phyloP scores from a whole-genome alignment of 2,329 filamentous ascomycete species.

The Penicillium capsulatum region DNA sequence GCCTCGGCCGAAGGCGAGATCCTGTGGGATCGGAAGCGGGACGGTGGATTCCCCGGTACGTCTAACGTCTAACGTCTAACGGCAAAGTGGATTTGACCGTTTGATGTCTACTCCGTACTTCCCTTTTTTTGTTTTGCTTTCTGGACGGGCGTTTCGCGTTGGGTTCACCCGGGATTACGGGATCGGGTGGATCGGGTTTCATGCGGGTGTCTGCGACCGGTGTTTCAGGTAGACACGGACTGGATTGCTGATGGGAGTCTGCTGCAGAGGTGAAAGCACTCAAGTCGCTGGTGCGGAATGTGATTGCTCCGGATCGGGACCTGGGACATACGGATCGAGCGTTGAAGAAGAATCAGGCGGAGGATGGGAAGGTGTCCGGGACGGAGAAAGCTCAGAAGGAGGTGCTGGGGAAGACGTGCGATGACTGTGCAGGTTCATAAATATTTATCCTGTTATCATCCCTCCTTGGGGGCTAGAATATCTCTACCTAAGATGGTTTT shows the following conservation, averaged over 20 bases:
- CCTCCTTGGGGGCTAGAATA: too few species aligned
- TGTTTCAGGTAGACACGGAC: too few species aligned
- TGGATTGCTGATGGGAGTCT: not conserved
- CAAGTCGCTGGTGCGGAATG: slow-evolving; percentile 76
- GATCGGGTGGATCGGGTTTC: too few species aligned
- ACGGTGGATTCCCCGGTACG: slow-evolving; percentile 79
- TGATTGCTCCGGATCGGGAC: slow-evolving; percentile 71
- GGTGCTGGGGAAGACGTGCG: slow-evolving; percentile 10
- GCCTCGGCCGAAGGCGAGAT: slow-evolving; percentile 47
- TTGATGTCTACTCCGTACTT: not conserved
- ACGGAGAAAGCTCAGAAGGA: not conserved
- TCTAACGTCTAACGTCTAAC: too few species aligned
- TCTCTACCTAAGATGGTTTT: too few species aligned
- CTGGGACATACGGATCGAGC: slow-evolving; percentile 74
- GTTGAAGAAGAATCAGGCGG: slow-evolving; percentile 40
- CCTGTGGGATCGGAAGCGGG: slow-evolving; percentile 81
- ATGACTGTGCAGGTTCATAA: slow-evolving; percentile 15
- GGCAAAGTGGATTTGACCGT: not conserved
- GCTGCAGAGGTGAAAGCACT: slow-evolving; percentile 76
- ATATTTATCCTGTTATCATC: not conserved
- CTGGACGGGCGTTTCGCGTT: too few species aligned
- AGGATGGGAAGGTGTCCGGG: slow-evolving; percentile 18
- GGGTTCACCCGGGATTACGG: too few species aligned
- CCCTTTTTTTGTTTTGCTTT: slow-evolving; percentile 5
- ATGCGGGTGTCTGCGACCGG: too few species aligned